Evolutionary conservation across 108 stramenopile genomes (phyloP), one percentile per base, ranked within the genome.

Genomic region (Licmophora abbreviata): DNA sequence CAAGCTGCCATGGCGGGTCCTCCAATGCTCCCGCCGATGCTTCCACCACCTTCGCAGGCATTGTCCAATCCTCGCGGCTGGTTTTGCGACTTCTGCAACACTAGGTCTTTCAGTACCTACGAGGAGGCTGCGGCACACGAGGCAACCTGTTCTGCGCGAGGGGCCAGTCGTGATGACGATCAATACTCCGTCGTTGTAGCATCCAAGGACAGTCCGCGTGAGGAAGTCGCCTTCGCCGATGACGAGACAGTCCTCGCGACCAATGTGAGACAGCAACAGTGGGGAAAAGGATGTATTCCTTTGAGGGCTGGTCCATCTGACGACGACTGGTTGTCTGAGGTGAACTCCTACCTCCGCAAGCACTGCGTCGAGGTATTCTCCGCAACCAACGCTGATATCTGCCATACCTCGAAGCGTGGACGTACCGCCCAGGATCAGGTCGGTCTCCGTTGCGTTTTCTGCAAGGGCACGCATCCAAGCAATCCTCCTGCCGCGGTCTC

Each of bases 271-370:
- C 15, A 12, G 23, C 48, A 9, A 12, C 23, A 23, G 22, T 76
- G 54, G 51, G 51, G 30, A 35, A 31, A 10, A 4, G 74, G 74
- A 17, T 44, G 44, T 17, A 42, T 66, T 29, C 42, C 69, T 2
- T 41, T 76, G 26, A 44, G 45, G 17, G 61, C 66, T 18, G 42
- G 37, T n/a, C 44, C 61, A 25, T 47, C 63, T 1, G 85, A 88
- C 36, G 7, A 51, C 15, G 68, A 81, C 25, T 81, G 74, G 66
- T 59, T 88, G 7, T 78, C 79, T 7, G 71, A 77, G 25, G 30
- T 81, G 9, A 77, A 83, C 40, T 83, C 79, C 51, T 88, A 68
- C 57, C 64, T 88, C 18, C 69, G 85, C 17, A 58, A 63, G 33
- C 40, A 70, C 28, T 81, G 81, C 45, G 61, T 76, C 23, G 69